Base-by-base conservation (phyloP, 192 early-diverging fungal species). In the Podila clonocystis region DNA sequence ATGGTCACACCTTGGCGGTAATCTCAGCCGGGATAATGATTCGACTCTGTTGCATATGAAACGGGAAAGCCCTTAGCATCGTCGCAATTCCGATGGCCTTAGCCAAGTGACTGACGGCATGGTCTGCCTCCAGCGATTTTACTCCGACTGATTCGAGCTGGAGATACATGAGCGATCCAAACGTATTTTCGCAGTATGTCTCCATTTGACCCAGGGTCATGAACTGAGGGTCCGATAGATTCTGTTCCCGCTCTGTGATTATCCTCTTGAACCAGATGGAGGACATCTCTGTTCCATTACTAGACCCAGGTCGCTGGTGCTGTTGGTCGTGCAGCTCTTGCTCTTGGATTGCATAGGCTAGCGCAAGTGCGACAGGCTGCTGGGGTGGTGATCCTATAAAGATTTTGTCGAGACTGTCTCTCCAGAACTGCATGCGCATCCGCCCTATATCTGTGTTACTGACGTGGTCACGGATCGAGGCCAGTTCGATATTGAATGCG, bases 401-500 rank as follows among this genome's bases (percentile, higher is more conserved):
- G 15, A 86, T 49, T 20, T 91, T 90, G 41, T 93, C 91, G n/a
- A 99, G 82, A 0, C 90, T 85, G 67, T 95, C 93, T 73, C 88
- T 88, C 98, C 98, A 99, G 84, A 93, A 97, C 50, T 95, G 88
- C 82, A 94, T 92, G 24, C 94, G 87, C 89, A 95, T 91, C 62
- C 85, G 86, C 0, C 95, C 96, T 73, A 96, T 88, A 1, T 87
- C 73, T 1, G 85, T 67, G 62, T 92, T 89, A 29, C 88, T 89
- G 2, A 94, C 92, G 24, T 72, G 87, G n/a, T 95, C 94, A 12
- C 91, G 86, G 58, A 97, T 89, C 72, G 83, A 84, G 9, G 95
- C 94, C 20, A 95, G 83, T 83, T 99, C 98, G 48, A 95, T 80
- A 82, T 98, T 97, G 84, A 99, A 91, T 0, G 97, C 97, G 24